Evolutionary conservation across 129 eudicot species (phyloP).

Genomic region (Rutidosis leptorrhynchoides): DNA sequence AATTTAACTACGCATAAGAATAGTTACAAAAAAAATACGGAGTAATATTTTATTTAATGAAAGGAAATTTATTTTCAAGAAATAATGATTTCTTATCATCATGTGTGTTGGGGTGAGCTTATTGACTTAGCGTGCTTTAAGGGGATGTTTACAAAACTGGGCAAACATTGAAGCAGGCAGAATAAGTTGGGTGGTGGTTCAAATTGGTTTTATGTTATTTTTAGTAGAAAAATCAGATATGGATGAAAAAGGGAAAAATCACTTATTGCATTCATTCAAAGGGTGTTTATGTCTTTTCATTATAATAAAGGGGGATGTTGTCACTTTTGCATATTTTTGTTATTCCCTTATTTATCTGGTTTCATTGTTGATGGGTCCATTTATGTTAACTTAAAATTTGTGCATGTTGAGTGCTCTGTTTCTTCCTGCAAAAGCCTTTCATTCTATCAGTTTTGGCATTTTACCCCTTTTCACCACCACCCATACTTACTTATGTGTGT

Average conservation of each 20-base stretch:
- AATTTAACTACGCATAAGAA: neutral
- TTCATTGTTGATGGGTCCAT: constrained; percentile 32
- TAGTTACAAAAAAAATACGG: neutral
- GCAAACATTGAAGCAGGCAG: constrained; percentile 32
- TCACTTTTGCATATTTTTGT: constrained; percentile 34
- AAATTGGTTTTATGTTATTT: constrained; percentile 22
- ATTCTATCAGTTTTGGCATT: constrained; percentile 26
- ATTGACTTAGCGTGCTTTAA: constrained; percentile 9
- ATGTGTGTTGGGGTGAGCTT: constrained; percentile 24
- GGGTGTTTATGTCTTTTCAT: constrained; percentile 31
- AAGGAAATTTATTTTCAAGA: neutral
- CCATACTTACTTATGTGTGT: constrained; percentile 15
- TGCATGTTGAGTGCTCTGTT: constrained; percentile 40
- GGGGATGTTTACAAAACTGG: constrained; percentile 37
- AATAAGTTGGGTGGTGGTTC: constrained; percentile 24
- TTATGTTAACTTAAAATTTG: constrained; percentile 24
- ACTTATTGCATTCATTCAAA: constrained; percentile 23
- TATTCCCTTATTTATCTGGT: constrained; percentile 24
- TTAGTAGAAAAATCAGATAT: neutral
- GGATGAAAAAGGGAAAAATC: constrained; percentile 6
- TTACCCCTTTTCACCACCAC: constrained; percentile 24
- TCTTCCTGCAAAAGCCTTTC: constrained; percentile 24
- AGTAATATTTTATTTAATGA: neutral
- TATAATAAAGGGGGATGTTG: constrained; percentile 15
- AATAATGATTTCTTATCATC: constrained; percentile 1